Evolutionary conservation across 163 green algal species (phyloP).

Genomic region (Scenedesmus sp.): DNA sequence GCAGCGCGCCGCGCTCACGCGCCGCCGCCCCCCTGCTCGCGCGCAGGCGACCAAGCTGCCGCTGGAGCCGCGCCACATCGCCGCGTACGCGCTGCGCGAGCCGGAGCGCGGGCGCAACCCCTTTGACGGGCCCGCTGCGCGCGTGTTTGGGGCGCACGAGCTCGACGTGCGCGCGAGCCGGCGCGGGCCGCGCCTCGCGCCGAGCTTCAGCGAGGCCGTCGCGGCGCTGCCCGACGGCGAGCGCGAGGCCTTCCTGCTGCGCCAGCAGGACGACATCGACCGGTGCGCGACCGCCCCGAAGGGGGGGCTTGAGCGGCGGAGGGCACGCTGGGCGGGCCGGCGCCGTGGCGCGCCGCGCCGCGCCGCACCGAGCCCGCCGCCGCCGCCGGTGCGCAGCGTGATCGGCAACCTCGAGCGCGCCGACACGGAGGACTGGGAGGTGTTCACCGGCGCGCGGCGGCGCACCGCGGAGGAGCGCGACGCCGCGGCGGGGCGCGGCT

Average conservation of each 20-base stretch:
- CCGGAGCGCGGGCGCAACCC: neutral
- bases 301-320: neutral
- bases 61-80: conserved; percentile 48
- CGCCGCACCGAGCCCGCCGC: too few species aligned
- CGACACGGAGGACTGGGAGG: conserved; percentile 18
- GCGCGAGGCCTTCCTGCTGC: conserved; percentile 48
- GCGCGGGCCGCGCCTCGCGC: conserved; percentile 49
- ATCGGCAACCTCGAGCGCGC: conserved; percentile 20
- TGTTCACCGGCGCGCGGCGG: neutral
- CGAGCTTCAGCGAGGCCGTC: conserved; percentile 41
- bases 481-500: too few species aligned
- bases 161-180: conserved; percentile 23
- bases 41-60: conserved; percentile 39
- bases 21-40: neutral
- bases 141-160: conserved; percentile 23
- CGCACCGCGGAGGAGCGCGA: too few species aligned
- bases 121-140: neutral
- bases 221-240: conserved; percentile 41
- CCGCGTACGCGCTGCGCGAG: neutral
- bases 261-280: conserved; percentile 3
- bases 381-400: neutral
- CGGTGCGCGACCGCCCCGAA: too few species aligned
- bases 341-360: too few species aligned
- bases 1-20: too few species aligned
- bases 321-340: neutral